These are phyloP conservation scores for Kwoniella sp. DNA, from an alignment of 768 basidiomycete species.

Conservation along the genomic window DNA sequence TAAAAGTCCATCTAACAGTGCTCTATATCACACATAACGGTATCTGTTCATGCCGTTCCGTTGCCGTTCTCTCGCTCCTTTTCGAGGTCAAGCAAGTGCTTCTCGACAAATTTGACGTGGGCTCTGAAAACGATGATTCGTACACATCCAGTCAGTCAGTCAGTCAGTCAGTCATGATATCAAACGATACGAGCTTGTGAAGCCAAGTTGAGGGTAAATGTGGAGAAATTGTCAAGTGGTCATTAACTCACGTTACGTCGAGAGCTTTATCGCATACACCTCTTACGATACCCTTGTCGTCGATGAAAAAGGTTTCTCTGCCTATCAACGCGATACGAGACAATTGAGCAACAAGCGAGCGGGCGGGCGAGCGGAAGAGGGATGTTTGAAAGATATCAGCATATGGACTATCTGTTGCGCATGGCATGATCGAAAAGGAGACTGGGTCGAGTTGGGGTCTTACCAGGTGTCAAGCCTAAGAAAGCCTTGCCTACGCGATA, in stretches of 20 bases:
- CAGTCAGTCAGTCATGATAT: too few species aligned
- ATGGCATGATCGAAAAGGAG: too few species aligned
- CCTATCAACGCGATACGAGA: constrained; percentile 36
- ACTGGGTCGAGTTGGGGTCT: too few species aligned
- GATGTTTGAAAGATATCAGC: too few species aligned
- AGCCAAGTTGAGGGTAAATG: too few species aligned
- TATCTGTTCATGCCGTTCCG: neutral
- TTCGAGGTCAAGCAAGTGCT: constrained; percentile 59
- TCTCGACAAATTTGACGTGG: constrained; percentile 71
- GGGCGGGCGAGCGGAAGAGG: too few species aligned
- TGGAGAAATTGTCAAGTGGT: too few species aligned
- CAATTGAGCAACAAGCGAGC: too few species aligned
- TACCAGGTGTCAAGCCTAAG: constrained; percentile 64
- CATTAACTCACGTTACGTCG: constrained; percentile 15
- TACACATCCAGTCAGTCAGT: too few species aligned
- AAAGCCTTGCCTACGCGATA: constrained; percentile 70
- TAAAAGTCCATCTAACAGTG: neutral
- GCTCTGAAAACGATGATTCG: too few species aligned
- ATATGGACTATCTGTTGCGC: too few species aligned
- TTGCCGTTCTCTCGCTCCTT: constrained; percentile 1
- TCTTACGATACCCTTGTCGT: constrained; percentile 69
- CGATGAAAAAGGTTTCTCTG: constrained; percentile 76
- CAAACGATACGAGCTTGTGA: neutral
- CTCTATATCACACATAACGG: too few species aligned
- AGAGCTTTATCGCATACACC: constrained; percentile 55